phyloP scores from a whole-genome alignment of 805 yeast species.

The Metschnikowia orientalis region DNA sequence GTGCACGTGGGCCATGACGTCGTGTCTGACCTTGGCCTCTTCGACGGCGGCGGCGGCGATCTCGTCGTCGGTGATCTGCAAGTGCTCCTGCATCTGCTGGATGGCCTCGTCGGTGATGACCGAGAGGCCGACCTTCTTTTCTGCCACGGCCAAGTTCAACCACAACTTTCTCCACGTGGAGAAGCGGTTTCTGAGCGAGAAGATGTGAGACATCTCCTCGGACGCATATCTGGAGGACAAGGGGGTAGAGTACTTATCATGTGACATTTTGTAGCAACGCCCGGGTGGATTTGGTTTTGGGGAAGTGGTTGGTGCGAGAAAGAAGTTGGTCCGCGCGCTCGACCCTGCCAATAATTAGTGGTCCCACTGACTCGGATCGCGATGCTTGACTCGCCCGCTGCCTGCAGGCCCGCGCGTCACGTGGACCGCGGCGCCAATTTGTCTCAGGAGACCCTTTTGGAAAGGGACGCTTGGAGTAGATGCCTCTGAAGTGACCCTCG shows the following conservation, averaged over 20 bases:
- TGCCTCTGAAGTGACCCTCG: no score
- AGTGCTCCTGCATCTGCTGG: slow-evolving; percentile 72
- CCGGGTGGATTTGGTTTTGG: no score
- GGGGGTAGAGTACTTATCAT: slow-evolving; percentile 86
- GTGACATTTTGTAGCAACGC: slow-evolving; percentile 26
- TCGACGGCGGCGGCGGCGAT: slow-evolving; percentile 83
- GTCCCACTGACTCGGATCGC: slow-evolving; percentile 9
- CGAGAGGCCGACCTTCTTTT: slow-evolving; percentile 80
- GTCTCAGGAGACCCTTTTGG: no score
- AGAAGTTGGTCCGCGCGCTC: not conserved
- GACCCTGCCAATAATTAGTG: slow-evolving; percentile 2
- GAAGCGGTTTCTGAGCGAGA: slow-evolving; percentile 89
- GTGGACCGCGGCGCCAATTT: no score
- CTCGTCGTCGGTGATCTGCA: slow-evolving; percentile 87
- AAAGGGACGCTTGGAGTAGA: no score
- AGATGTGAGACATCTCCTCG: slow-evolving; percentile 91
- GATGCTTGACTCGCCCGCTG: no score
- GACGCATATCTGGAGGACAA: slow-evolving; percentile 96
- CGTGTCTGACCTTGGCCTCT: slow-evolving; percentile 98
- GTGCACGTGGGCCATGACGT: slow-evolving; percentile 99
- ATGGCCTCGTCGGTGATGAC: slow-evolving; percentile 90
- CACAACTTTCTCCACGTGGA: slow-evolving; percentile 98
- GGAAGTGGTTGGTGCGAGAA: not conserved
- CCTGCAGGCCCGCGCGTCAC: not conserved
- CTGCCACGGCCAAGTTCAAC: slow-evolving; percentile 94